phyloP scores from a whole-genome alignment of 352 stramenopile species.

The Phytophthora aleatoria region DNA sequence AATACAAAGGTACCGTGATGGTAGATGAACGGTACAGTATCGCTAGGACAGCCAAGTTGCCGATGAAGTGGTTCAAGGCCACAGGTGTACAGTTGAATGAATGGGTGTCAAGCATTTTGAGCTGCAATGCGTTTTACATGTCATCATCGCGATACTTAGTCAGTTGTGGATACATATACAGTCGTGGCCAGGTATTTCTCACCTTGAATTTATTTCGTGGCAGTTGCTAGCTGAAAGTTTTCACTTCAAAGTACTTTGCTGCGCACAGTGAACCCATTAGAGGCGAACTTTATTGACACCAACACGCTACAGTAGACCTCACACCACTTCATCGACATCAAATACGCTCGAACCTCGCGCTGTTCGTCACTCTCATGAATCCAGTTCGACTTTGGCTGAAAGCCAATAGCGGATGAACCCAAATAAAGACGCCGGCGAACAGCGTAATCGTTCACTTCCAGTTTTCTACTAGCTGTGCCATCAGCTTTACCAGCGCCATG shows the following conservation, averaged over 20 bases:
- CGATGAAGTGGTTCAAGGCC: too few species aligned
- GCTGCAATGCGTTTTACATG: too few species aligned
- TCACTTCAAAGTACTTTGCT: not conserved
- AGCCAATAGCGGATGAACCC: not conserved
- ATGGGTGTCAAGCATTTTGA: too few species aligned
- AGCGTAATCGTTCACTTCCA: not conserved
- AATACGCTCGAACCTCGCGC: not conserved
- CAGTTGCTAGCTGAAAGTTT: not conserved
- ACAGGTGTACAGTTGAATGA: not conserved
- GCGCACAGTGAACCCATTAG: too few species aligned
- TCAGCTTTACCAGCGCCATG: not conserved
- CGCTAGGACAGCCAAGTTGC: too few species aligned
- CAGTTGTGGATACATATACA: not conserved
- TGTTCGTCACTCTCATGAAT: not conserved
- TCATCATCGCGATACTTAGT: too few species aligned
- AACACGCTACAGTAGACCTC: not conserved
- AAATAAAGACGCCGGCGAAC: not conserved
- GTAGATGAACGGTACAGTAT: too few species aligned
- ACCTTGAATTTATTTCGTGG: not conserved
- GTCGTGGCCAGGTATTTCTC: not conserved
- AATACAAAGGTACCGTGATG: too few species aligned
- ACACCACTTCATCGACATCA: not conserved
- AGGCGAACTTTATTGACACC: not conserved
- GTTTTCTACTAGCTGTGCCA: not conserved
- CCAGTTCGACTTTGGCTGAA: not conserved